Base-by-base conservation (phyloP, 441 rosid species). In the Brassica hybrid region DNA sequence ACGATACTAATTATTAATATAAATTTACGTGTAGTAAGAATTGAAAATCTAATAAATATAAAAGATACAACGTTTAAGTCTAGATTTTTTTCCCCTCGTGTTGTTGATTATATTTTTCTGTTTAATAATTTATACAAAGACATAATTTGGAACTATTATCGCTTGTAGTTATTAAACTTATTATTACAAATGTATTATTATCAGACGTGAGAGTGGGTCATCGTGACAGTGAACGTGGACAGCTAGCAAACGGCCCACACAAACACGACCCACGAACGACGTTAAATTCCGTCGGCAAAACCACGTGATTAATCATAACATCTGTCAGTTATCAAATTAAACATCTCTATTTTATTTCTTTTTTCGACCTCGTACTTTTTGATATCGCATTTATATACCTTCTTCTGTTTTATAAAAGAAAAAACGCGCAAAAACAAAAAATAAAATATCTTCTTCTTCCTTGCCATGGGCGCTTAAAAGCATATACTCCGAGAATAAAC, bases 171-270 rank as follows among this genome's bases (percentile, higher is more conserved):
- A 43, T 43, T 1, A 34, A 5, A 2, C 43, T 16, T 23, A 60
- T 32, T 32, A 32, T 27, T 52, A 65, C 71, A 72, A 63, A 4
- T 41, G 3, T 71, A 0, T 12, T 9, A 32, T 18, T 18, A 21
- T 21, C 23, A 69, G 67, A 69, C 74, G 75, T 73, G 75, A 74
- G 71, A 54, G 72, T 74, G 76, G 69, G 61, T 64, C 67, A 79
- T 57, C 57, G 69, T 67, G 19, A 54, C 19, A 50, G 11, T 72
- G 59, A 77, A 73, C 81, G 81, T 78, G 81, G 81, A 73, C 81
- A 78, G 81, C 81, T 78, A 68, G 65, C 65, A 62, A 68, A 48
- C 77, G 81, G 77, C 18, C 81, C 81, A 73, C 73, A 14, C 32
- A 27, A 32, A 73, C 73, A 14, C 30, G 5, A 32, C 45, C 30